phyloP scores from a whole-genome alignment of 2,329 filamentous ascomycete species.

The Capronia americana region DNA sequence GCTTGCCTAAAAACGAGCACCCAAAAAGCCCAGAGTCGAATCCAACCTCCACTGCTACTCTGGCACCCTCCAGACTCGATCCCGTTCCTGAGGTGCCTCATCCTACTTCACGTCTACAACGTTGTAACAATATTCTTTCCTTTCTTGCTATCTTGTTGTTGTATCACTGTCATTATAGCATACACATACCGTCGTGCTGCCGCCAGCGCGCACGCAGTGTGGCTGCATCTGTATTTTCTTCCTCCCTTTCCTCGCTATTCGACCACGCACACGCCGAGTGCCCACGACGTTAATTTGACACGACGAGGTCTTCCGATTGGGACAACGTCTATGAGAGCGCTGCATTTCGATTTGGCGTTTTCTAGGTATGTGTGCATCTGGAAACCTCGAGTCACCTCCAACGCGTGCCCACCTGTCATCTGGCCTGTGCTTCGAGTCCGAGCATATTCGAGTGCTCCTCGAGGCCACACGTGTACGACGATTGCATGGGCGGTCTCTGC shows the following conservation, averaged over 20 bases:
- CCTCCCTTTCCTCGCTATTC: conserved; percentile 13
- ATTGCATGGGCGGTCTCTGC: background rate
- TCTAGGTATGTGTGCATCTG: conserved; percentile 26
- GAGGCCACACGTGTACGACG: conserved; percentile 1
- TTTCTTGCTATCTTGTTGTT: conserved; percentile 29
- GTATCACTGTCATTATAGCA: conserved; percentile 35
- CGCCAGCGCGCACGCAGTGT: conserved; percentile 29
- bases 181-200: conserved; percentile 30
- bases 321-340: background rate
- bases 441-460: conserved; percentile 1
- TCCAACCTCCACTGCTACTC: conserved; percentile 33
- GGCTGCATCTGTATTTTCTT: conserved; percentile 24
- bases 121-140: conserved; percentile 35
- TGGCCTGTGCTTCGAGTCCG: conserved; percentile 16
- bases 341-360: conserved; percentile 1
- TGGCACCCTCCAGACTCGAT: conserved; percentile 30
- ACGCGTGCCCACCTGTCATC: conserved; percentile 22
- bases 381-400: conserved; percentile 3
- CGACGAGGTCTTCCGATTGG: background rate
- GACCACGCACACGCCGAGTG: conserved; percentile 22
- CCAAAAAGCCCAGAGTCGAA: conserved; percentile 29
- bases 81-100: conserved; percentile 27
- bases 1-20: conserved; percentile 32
- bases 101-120: conserved; percentile 28
- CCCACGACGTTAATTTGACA: conserved; percentile 13